Base-by-base conservation (phyloP, 768 basidiomycete species). In the Amanita subjunquillea region DNA sequence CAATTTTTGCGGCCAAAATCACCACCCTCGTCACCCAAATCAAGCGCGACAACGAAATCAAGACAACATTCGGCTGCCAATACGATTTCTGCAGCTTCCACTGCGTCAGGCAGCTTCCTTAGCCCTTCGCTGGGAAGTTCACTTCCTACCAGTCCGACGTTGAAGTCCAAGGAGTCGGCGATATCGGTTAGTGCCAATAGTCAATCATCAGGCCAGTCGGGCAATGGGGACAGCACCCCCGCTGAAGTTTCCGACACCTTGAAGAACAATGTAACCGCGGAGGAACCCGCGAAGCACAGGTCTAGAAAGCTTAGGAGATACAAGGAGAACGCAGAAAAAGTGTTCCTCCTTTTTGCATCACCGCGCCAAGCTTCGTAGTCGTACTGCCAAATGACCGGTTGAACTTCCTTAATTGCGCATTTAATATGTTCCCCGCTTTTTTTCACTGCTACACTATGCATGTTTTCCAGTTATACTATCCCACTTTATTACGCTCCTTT, bases 311-410 rank as follows among this genome's bases (percentile, higher is more conserved):
- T 88, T 66, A 87, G 84, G 75, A 89, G 83, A 70, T 87, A 88
- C 72, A 91, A 90, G 70, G 83, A 89, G 62, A 85, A 83, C 56
- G 87, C 89, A 2, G 88, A 90, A 72, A 91, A 91, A 58, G 77
- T 91, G 51, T 74, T 91, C 54, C 87, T 87, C 30, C 71, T 91
- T 57, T 91, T 91, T 66, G 83, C 84, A 40, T 79, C 85, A 25
- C 83, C 85, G 55, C 84, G 77, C 54, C 78, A 75, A 60, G 61
- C 65, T 44, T 65, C 61, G 57, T 63, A 56, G 58, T 51, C 30
- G 6, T 17, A 22, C 45, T 20, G 49, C 39, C 32, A 43, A 38
- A 10, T 38, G 10, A 38, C 8, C 40, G 12, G 42, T 46, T 46
- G 48, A 13, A 27, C 47, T 29, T 13, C 8, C 27, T 41, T 43